Evolutionary conservation across 1,284 basidiomycete genomes (phyloP).

Genomic region (Tylopilus sp.): DNA sequence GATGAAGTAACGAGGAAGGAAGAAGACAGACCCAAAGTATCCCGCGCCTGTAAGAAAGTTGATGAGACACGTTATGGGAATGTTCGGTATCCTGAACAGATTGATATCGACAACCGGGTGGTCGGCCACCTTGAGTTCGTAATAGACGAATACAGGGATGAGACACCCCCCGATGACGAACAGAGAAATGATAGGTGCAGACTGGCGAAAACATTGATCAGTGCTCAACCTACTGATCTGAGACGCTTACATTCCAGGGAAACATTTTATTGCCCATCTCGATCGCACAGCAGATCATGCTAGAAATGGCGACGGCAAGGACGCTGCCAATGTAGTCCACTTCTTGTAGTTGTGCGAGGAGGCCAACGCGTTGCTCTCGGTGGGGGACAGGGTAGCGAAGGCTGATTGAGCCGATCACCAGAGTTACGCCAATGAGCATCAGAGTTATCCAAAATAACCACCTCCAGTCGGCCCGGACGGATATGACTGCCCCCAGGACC

Average conservation of each 20-base stretch:
- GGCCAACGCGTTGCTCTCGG: slow-evolving; percentile 29
- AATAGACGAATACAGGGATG: slow-evolving; percentile 33
- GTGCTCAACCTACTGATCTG: neutral
- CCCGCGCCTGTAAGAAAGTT: slow-evolving; percentile 37
- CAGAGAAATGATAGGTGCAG: slow-evolving; percentile 26
- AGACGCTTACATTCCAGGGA: slow-evolving; percentile 31
- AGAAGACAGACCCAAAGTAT: slow-evolving; percentile 36
- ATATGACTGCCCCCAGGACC: slow-evolving; percentile 31
- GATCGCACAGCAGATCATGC: slow-evolving; percentile 34
- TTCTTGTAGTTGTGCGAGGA: slow-evolving; percentile 32
- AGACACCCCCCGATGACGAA: slow-evolving; percentile 30
- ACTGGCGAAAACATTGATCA: slow-evolving; percentile 20
- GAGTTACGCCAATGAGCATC: slow-evolving; percentile 32
- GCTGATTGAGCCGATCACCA: slow-evolving; percentile 27
- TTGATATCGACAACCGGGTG: slow-evolving; percentile 33
- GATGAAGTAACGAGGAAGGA: slow-evolving; percentile 38
- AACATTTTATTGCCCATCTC: slow-evolving; percentile 37
- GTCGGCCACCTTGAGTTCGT: slow-evolving; percentile 34
- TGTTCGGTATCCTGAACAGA: slow-evolving; percentile 33
- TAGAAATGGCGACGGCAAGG: slow-evolving; percentile 33
- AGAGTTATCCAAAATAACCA: slow-evolving; percentile 37
- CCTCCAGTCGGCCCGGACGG: slow-evolving; percentile 28
- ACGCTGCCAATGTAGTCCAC: slow-evolving; percentile 32
- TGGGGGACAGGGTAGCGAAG: slow-evolving; percentile 35
- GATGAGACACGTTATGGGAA: slow-evolving; percentile 34